These are phyloP conservation scores for Fraxinus platypoda DNA, from an alignment of 305 asterid genomes.

Conservation along the genomic window DNA sequence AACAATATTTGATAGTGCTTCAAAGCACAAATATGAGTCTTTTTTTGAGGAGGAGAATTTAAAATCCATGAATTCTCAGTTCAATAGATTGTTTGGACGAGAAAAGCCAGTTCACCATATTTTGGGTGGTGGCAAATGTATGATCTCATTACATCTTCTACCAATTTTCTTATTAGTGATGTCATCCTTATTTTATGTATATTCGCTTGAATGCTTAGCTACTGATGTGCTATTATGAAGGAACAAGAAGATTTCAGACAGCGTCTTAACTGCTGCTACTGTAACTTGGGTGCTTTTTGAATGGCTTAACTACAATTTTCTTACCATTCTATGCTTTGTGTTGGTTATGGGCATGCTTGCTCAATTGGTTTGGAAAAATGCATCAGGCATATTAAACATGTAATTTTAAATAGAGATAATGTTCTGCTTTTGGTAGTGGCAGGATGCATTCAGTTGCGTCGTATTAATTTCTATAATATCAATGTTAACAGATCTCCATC, in stretches of 20 bases:
- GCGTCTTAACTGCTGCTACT: constrained; percentile 62
- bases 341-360: constrained; percentile 51
- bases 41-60: constrained; percentile 52
- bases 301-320: constrained; percentile 78
- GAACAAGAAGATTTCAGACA: constrained; percentile 76
- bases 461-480: neutral
- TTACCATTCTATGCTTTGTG: constrained; percentile 55
- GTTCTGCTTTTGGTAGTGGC: neutral
- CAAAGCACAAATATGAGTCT: constrained; percentile 50
- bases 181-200: neutral
- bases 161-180: neutral
- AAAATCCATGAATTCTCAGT: constrained; percentile 40
- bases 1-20: constrained; percentile 46
- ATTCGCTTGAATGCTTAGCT: constrained; percentile 42
- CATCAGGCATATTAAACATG: constrained; percentile 51
- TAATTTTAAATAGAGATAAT: constrained; percentile 11
- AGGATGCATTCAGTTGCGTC: constrained; percentile 13
- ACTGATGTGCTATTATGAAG: constrained; percentile 85
- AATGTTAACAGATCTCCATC: constrained; percentile 45
- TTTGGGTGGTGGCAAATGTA: constrained; percentile 88
- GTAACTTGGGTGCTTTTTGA: constrained; percentile 74
- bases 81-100: constrained; percentile 73
- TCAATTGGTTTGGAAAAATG: constrained; percentile 67
- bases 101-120: constrained; percentile 69
- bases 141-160: constrained; percentile 2